phyloP scores from a whole-genome alignment of 2,329 filamentous ascomycete genomes.

The Pseudocercospora fijiensis region DNA sequence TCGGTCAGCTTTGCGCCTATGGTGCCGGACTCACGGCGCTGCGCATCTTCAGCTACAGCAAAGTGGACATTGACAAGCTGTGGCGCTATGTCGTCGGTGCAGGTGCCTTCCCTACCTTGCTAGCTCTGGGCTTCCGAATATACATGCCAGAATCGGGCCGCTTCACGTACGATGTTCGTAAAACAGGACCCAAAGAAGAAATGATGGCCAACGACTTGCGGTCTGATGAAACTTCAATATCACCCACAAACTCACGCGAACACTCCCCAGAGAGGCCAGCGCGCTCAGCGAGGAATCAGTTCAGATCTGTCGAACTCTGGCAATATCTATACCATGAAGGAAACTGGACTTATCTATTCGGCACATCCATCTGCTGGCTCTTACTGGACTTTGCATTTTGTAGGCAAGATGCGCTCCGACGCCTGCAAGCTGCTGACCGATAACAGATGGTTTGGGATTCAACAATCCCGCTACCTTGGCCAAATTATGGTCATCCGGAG shows the following conservation, averaged over 20 bases:
- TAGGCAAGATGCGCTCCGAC: slow-evolving; percentile 9
- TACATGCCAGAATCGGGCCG: slow-evolving; percentile 44
- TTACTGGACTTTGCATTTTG: slow-evolving; percentile 25
- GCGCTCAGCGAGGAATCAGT: slow-evolving; percentile 15
- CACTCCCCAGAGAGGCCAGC: slow-evolving; percentile 23
- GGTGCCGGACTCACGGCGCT: slow-evolving; percentile 23
- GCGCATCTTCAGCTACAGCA: slow-evolving; percentile 29
- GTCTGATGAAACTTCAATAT: neutral
- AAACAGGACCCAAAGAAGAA: slow-evolving; percentile 15
- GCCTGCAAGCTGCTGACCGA: neutral
- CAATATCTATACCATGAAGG: slow-evolving; percentile 26
- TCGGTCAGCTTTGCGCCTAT: slow-evolving; percentile 42
- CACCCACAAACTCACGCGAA: neutral
- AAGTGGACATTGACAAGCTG: slow-evolving; percentile 39
- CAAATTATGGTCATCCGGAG: slow-evolving; percentile 24
- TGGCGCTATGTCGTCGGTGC: slow-evolving; percentile 45
- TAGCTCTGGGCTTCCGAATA: slow-evolving; percentile 43
- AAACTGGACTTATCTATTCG: slow-evolving; percentile 26
- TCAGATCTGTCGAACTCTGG: slow-evolving; percentile 17
- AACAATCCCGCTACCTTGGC: slow-evolving; percentile 26
- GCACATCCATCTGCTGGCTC: slow-evolving; percentile 27
- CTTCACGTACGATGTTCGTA: slow-evolving; percentile 42
- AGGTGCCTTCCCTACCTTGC: slow-evolving; percentile 41
- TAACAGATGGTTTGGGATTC: slow-evolving; percentile 26
- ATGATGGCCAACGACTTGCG: neutral